A percentile compares a stretch with the other conserved stretches of the same genome.
Evolutionary conservation across 495 filamentous ascomycete genomes (phyloP).

Genomic region (Niebla homalea): DNA sequence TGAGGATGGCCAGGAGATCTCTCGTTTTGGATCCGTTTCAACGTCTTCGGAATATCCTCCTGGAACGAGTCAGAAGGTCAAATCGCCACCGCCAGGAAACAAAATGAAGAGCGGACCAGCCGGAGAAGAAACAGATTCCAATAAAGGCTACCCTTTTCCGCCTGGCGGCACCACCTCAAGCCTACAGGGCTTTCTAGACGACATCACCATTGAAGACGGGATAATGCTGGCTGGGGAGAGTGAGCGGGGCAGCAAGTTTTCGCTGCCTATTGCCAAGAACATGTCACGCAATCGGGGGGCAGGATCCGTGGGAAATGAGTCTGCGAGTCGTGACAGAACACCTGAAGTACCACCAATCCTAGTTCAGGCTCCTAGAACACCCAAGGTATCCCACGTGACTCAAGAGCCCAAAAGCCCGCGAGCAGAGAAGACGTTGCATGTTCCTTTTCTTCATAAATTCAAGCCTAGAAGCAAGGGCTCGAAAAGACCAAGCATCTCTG

Average conservation of each 20-base stretch:
- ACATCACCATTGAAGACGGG: not conserved
- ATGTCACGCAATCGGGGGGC: not conserved
- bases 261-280: not conserved
- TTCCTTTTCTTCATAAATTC: constrained; percentile 12
- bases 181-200: not conserved
- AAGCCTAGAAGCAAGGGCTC: not conserved
- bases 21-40: constrained; percentile 1
- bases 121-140: not conserved
- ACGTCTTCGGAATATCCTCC: constrained; percentile 7
- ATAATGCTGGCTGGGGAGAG: constrained; percentile 3
- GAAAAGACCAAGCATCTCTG: not conserved
- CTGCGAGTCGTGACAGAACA: not conserved
- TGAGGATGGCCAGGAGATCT: not conserved
- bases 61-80: constrained; percentile 4
- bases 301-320: not conserved
- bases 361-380: not conserved
- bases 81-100: constrained; percentile 9
- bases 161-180: not conserved
- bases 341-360: not conserved
- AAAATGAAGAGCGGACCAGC: not conserved
- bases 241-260: not conserved
- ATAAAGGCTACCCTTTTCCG: not conserved
- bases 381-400: constrained; percentile 1
- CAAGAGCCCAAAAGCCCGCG: constrained; percentile 1
- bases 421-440: constrained; percentile 4